These are phyloP conservation scores for Penicillium silybi DNA, from an alignment of 495 filamentous ascomycete species.

Conservation along the genomic window DNA sequence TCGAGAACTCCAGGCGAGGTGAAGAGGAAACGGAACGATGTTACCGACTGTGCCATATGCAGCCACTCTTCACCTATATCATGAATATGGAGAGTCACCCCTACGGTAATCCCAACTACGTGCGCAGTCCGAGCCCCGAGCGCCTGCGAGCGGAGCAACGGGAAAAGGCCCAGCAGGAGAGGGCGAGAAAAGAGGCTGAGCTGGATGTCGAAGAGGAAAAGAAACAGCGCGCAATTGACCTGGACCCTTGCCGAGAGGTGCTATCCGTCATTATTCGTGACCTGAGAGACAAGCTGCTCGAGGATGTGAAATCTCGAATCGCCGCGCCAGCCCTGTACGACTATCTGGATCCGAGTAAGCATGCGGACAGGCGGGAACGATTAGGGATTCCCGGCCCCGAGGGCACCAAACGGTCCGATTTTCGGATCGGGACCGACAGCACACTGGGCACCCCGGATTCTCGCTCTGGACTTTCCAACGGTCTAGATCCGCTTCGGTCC, in stretches of 20 bases:
- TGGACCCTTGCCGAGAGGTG: conserved; percentile 84
- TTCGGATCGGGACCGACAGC: conserved; percentile 51
- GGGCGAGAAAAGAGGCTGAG: conserved; percentile 64
- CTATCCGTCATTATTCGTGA: conserved; percentile 73
- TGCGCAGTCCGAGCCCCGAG: conserved; percentile 59
- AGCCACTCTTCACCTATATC: conserved; percentile 81
- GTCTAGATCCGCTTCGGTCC: conserved; percentile 29
- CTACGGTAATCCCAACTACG: conserved; percentile 63
- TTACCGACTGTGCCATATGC: conserved; percentile 65
- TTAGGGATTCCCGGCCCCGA: conserved; percentile 71
- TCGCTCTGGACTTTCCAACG: conserved; percentile 33
- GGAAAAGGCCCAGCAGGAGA: conserved; percentile 51
- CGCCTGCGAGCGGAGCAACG: conserved; percentile 49
- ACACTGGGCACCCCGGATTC: conserved; percentile 66
- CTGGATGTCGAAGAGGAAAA: conserved; percentile 83
- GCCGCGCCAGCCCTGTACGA: conserved; percentile 77
- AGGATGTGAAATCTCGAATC: conserved; percentile 79
- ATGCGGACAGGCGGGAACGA: conserved; percentile 67
- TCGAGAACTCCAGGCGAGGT: conserved; percentile 69
- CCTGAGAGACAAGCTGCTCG: conserved; percentile 76
- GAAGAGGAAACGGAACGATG: conserved; percentile 77
- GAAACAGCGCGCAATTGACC: conserved; percentile 69
- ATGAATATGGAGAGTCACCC: conserved; percentile 86
- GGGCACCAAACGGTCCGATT: conserved; percentile 45
- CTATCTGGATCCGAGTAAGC: conserved; percentile 77